Percentiles rank a stretch among this genome's conserved stretches.
Conservation (phyloP, 768 basidiomycete species). For the Collybia nuda region DNA sequence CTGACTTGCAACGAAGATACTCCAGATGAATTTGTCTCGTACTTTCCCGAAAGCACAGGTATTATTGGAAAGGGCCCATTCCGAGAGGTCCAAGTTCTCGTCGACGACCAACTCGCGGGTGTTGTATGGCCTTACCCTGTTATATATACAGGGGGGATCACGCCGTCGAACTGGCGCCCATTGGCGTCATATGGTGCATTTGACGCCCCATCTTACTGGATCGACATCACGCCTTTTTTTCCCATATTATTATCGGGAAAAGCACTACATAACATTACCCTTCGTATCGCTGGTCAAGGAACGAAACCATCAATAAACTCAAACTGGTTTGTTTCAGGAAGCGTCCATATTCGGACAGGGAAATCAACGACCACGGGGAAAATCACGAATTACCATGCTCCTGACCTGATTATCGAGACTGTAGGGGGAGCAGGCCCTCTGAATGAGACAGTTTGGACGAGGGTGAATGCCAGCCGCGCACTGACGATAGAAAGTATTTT, state of each 20-base stretch:
- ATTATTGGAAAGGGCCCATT: conserved; percentile 55
- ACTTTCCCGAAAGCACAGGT: conserved; percentile 43
- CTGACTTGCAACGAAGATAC: conserved; percentile 39
- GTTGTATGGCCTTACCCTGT: conserved; percentile 52
- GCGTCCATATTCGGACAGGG: conserved; percentile 50
- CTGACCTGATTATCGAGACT: conserved; percentile 38
- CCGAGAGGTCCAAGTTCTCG: conserved; percentile 58
- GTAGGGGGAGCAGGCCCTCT: conserved; percentile 35
- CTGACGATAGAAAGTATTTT: conserved; percentile 53
- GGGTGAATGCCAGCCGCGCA: conserved; percentile 42
- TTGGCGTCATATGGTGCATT: conserved; percentile 64
- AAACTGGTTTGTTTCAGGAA: conserved; percentile 64
- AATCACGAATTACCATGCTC: conserved; percentile 46
- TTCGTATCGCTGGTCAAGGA: conserved; percentile 59
- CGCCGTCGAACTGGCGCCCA: conserved; percentile 48
- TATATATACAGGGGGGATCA: conserved; percentile 64
- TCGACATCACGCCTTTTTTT: conserved; percentile 64
- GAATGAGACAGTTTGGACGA: conserved; percentile 48
- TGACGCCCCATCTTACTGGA: conserved; percentile 62
- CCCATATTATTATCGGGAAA: conserved; percentile 44
- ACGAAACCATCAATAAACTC: conserved; percentile 50
- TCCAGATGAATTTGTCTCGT: conserved; percentile 46
- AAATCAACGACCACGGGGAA: conserved; percentile 51
- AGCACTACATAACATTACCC: conserved; percentile 49
- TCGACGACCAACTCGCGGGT: conserved; percentile 55